Evolutionary conservation across 768 basidiomycete species (phyloP).

Genomic region (Clavaria fumosa): DNA sequence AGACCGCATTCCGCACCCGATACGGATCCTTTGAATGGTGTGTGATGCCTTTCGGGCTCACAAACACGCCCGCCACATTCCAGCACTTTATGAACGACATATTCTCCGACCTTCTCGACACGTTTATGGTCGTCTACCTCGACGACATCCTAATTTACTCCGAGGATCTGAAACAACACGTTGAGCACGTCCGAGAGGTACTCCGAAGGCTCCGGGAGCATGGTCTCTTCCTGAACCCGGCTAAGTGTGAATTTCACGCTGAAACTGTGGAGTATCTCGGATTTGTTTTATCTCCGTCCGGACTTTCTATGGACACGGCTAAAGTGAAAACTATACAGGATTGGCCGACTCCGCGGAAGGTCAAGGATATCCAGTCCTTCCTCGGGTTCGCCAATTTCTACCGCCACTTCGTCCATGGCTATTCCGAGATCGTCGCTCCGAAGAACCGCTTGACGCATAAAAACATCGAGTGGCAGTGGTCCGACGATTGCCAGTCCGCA

Average conservation of each 20-base stretch:
- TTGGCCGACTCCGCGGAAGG: conserved; percentile 22
- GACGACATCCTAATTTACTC: conserved; percentile 33
- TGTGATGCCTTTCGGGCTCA: conserved; percentile 25
- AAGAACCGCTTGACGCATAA: conserved; percentile 18
- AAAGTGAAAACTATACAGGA: conserved; percentile 23
- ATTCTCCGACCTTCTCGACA: conserved; percentile 23
- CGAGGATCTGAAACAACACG: conserved; percentile 18
- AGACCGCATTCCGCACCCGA: conserved; percentile 26
- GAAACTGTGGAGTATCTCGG: conserved; percentile 27
- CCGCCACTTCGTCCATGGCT: conserved; percentile 24
- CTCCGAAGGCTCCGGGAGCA: conserved; percentile 18
- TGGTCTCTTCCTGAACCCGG: conserved; percentile 21
- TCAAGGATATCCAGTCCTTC: conserved; percentile 24
- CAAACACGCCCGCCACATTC: conserved; percentile 26
- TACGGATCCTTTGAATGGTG: conserved; percentile 24
- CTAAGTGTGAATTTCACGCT: conserved; percentile 26
- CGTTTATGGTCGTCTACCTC: conserved; percentile 27
- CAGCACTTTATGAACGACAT: conserved; percentile 28
- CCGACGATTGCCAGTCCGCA: conserved; percentile 7
- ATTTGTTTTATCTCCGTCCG: conserved; percentile 19
- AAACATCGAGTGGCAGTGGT: conserved; percentile 12
- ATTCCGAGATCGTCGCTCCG: conserved; percentile 18
- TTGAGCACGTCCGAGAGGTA: conserved; percentile 18
- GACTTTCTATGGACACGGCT: conserved; percentile 22
- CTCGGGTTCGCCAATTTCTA: conserved; percentile 33